Evolutionary conservation across 2,329 filamentous ascomycete genomes (phyloP).

Genomic region (Microcyclospora pomicola): DNA sequence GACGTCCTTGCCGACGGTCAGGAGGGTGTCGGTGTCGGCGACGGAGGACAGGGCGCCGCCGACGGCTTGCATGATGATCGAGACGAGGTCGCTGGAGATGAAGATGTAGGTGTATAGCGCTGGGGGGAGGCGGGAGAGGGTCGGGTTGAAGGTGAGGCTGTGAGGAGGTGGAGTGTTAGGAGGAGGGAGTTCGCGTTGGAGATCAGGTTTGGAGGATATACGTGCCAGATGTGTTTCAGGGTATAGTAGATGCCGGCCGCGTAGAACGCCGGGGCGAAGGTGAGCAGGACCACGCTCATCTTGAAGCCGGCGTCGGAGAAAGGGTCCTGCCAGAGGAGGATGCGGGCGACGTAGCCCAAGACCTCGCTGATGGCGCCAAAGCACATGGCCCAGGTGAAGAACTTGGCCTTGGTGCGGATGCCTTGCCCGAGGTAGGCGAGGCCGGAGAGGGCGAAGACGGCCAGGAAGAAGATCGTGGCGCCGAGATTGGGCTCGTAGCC

Average conservation of each 20-base stretch:
- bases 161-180: constrained; percentile 22
- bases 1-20: constrained; percentile 38
- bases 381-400: constrained; percentile 29
- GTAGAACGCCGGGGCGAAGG: constrained; percentile 32
- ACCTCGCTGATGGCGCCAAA: constrained; percentile 30
- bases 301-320: constrained; percentile 30
- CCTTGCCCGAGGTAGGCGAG: constrained; percentile 21
- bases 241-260: constrained; percentile 33
- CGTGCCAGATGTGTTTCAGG: constrained; percentile 14
- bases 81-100: constrained; percentile 44
- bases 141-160: constrained; percentile 27
- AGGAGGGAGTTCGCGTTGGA: not conserved
- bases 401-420: constrained; percentile 21
- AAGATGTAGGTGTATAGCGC: constrained; percentile 40
- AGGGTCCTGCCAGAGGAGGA: constrained; percentile 29
- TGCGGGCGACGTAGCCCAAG: constrained; percentile 30
- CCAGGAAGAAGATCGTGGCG: constrained; percentile 28
- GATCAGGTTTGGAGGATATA: constrained; percentile 4
- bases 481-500: constrained; percentile 25
- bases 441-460: constrained; percentile 21
- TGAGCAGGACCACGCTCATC: constrained; percentile 30
- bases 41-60: constrained; percentile 45
- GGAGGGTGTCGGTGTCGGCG: constrained; percentile 27
- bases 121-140: constrained; percentile 15
- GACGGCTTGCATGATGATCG: constrained; percentile 44